Conservation (phyloP, 2,329 filamentous ascomycete species). For the Tolypocladium capitatum region DNA sequence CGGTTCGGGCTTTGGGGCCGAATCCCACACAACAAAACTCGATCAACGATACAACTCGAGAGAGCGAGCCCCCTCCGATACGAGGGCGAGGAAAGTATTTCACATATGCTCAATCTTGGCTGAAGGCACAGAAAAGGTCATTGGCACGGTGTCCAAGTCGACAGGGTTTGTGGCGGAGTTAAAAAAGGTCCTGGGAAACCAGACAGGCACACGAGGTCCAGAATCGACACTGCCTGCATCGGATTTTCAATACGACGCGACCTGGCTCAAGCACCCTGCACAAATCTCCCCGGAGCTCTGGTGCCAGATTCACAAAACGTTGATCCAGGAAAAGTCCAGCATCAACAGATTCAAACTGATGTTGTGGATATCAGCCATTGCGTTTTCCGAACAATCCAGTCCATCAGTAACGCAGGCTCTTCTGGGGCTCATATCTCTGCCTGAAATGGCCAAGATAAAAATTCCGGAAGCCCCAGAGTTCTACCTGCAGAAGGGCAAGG, state of each 20-base stretch:
- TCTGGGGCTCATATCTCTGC: not conserved
- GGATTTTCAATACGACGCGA: not conserved
- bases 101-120: not conserved
- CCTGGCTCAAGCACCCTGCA: not conserved
- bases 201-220: not conserved
- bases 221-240: not conserved
- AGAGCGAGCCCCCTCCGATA: not conserved
- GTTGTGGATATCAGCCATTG: not conserved
- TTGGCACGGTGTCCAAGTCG: not conserved
- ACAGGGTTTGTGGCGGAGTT: not conserved
- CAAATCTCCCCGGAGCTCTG: not conserved
- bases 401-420: not conserved
- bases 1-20: not conserved
- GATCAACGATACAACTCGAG: not conserved
- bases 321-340: not conserved
- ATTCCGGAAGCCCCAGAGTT: not conserved
- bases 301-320: not conserved
- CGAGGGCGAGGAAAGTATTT: not conserved
- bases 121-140: not conserved
- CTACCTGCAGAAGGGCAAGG: not conserved
- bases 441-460: not conserved
- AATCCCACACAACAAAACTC: not conserved
- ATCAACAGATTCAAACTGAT: not conserved
- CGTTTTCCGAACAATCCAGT: not conserved
- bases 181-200: not conserved